These are phyloP conservation scores for Tuber calosporum DNA, from an alignment of 495 filamentous ascomycete species.

Conservation along the genomic window DNA sequence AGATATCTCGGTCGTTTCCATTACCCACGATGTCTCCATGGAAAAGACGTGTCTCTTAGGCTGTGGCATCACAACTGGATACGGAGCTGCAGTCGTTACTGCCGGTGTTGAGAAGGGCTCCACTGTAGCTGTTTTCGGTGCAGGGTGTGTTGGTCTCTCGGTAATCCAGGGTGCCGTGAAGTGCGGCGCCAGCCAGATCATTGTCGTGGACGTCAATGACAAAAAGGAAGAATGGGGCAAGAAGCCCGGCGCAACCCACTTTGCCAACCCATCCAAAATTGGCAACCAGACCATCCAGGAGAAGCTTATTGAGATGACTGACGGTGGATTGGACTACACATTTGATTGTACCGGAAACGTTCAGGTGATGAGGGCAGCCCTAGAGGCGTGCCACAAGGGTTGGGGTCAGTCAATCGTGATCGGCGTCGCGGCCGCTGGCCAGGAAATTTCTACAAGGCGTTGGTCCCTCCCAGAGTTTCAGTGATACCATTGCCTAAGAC, in stretches of 20 bases:
- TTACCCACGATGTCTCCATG: conserved; percentile 85
- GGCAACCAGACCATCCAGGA: conserved; percentile 73
- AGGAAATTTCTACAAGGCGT: conserved; percentile 95
- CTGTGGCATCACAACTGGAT: conserved; percentile 97
- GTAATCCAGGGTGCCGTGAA: conserved; percentile 93
- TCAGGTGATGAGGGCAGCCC: conserved; percentile 85
- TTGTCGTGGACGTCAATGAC: conserved; percentile 91
- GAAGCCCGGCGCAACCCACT: conserved; percentile 95
- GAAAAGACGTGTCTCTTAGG: conserved; percentile 92
- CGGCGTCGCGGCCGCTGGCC: conserved; percentile 91
- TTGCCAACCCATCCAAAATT: conserved; percentile 76
- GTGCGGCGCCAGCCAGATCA: conserved; percentile 79
- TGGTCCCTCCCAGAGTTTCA: conserved; percentile 47
- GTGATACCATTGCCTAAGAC: not conserved
- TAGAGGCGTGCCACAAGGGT: conserved; percentile 98
- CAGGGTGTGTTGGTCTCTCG: conserved; percentile 87
- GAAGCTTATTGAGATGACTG: conserved; percentile 94
- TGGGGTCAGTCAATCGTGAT: conserved; percentile 99
- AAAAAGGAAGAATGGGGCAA: conserved; percentile 81
- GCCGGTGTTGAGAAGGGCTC: conserved; percentile 83
- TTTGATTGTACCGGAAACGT: conserved; percentile 99
- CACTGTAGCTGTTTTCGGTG: conserved; percentile 90
- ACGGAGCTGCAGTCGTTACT: conserved; percentile 89
- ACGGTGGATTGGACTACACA: conserved; percentile 96
- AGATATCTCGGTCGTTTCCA: conserved; percentile 94